A percentile compares a stretch with the other conserved stretches of the same genome.
Conservation (phyloP, 2,329 filamentous ascomycete species). For the Aspergillus hiratsukae region DNA sequence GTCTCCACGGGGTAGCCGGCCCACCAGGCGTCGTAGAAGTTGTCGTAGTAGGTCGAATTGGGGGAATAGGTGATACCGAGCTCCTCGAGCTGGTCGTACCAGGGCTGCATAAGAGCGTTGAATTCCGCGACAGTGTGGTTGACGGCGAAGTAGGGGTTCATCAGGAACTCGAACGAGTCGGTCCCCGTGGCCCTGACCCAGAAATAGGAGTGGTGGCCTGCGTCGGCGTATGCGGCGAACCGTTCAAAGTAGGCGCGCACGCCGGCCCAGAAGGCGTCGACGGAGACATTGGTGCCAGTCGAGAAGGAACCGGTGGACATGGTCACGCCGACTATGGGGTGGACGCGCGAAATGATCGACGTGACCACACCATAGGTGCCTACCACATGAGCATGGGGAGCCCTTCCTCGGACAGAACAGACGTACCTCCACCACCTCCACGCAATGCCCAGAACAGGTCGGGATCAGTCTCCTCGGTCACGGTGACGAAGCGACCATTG, state of each 20-base stretch:
- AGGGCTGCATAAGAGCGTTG: constrained; percentile 23
- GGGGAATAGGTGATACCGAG: constrained; percentile 23
- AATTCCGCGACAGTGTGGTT: constrained; percentile 25
- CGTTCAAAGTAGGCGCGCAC: constrained; percentile 24
- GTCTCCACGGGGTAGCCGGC: constrained; percentile 25
- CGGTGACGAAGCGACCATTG: constrained; percentile 24
- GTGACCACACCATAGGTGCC: constrained; percentile 31
- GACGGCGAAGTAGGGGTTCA: constrained; percentile 25
- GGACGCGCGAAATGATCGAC: constrained; percentile 23
- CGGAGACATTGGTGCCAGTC: constrained; percentile 17
- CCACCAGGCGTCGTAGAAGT: constrained; percentile 25
- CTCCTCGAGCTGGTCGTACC: constrained; percentile 20
- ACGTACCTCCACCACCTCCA: constrained; percentile 51
- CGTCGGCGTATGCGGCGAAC: constrained; percentile 23
- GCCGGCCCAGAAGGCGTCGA: constrained; percentile 26
- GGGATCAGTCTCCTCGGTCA: constrained; percentile 37
- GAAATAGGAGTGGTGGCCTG: constrained; percentile 31
- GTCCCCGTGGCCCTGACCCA: constrained; percentile 19
- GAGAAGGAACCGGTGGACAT: constrained; percentile 26
- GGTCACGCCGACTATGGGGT: constrained; percentile 24
- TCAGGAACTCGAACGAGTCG: constrained; percentile 28
- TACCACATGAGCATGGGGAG: neutral
- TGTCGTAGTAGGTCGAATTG: constrained; percentile 23
- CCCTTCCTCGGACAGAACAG: too few species aligned
- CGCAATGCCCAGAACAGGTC: constrained; percentile 63